Evolutionary conservation across 148 eudicot species (phyloP), one percentile per base, ranked within the genome.

Genomic region (Linanthus parryae): DNA sequence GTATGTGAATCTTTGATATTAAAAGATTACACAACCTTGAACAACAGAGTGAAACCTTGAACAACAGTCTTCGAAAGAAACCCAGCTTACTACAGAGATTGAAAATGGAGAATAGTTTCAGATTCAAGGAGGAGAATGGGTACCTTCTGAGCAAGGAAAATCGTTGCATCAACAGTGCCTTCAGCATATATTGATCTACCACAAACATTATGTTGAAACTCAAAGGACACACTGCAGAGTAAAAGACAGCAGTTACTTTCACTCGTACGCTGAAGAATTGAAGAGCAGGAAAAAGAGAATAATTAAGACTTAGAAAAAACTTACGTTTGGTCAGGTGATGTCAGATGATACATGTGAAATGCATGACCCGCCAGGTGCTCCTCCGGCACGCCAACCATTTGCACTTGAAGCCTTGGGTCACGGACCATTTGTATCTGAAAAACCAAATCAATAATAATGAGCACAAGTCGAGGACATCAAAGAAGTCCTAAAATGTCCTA

Each of bases 171-270:
- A 44, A 91, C 81, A 13, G 84, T 81, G 33, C 97, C 97, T 75
- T 91, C 95, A 10, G 97, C 97, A 50, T 91, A 91, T 61, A 91
- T 83, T 29, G 97, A 91, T 77, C 97, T 70, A 64, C 97, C 97
- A 67, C 97, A 91, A 34, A 91, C 97, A 54, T 86, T 83, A 59
- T 90, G 95, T 68, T 85, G 95, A 74, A 86, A 91, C 72, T 91
- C 97, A 47, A 91, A 91, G 20, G 84, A 61, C 37, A 91, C 97
- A 43, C 97, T 91, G 76, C 67, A 73, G 43, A 44, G 23, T 23
- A 30, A 57, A 29, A 43, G n/a, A 44, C 17, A 44, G n/a, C 31
- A 33, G 36, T n/a, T 48, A 8, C 29, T 36, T 31, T n/a, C n/a
- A 48, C 40, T 10, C 26, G 8, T 15, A 9, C 0, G 35, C 6